A percentile compares a stretch with the other conserved stretches of the same genome.
Conservation (phyloP, 768 basidiomycete species). For the Xanthoconium stramineum region DNA sequence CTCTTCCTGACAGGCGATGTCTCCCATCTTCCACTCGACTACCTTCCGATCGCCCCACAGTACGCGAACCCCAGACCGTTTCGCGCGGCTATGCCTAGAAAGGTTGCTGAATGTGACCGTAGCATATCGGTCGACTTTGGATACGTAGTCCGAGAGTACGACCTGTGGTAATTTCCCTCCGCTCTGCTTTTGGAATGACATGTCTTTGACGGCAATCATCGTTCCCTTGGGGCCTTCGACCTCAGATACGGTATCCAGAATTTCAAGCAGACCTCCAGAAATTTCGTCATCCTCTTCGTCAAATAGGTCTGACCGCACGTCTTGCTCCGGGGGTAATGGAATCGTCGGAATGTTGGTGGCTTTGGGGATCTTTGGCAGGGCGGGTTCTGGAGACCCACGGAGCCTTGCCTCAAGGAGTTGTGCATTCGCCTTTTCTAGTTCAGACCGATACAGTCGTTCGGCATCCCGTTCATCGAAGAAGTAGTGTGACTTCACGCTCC, state of each 20-base stretch:
- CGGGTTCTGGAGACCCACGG: conserved; percentile 25
- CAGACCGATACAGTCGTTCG: conserved; percentile 49
- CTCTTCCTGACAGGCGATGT: conserved; percentile 75
- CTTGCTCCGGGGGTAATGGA: background rate
- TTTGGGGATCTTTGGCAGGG: background rate
- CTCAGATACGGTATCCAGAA: conserved; percentile 65
- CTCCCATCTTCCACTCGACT: conserved; percentile 77
- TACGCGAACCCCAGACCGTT: conserved; percentile 67
- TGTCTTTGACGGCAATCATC: conserved; percentile 57
- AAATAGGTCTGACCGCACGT: conserved; percentile 43
- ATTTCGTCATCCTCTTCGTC: conserved; percentile 49
- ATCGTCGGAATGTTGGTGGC: background rate
- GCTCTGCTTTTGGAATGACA: conserved; percentile 81
- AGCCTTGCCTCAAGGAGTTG: conserved; percentile 42
- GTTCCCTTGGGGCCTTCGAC: conserved; percentile 55
- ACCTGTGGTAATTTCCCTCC: conserved; percentile 78
- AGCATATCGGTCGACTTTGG: conserved; percentile 71
- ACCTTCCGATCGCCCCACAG: conserved; percentile 64
- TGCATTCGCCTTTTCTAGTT: conserved; percentile 50
- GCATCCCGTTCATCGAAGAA: conserved; percentile 72
- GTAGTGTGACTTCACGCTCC: conserved; percentile 52
- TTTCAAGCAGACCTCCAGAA: conserved; percentile 62
- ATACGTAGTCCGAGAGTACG: conserved; percentile 64
- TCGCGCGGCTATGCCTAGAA: conserved; percentile 71
- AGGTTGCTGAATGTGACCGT: conserved; percentile 63